These are phyloP conservation scores for Musa balbisiana DNA, from an alignment of 202 grass and related monocot species.

Conservation along the genomic window DNA sequence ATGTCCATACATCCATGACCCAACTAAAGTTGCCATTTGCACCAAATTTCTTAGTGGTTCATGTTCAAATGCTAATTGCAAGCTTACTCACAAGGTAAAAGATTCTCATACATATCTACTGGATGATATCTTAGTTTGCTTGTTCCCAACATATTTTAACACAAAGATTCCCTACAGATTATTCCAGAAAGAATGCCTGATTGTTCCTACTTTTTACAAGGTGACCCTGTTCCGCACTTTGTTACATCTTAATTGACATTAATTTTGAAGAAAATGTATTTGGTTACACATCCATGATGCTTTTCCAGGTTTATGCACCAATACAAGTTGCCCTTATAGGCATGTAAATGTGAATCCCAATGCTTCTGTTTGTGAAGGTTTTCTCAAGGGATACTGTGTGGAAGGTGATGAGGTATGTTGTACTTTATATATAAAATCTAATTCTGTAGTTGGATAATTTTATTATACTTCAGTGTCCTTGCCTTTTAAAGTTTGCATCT, in stretches of 20 bases:
- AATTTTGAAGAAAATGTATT: neutral
- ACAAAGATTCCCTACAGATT: constrained; percentile 48
- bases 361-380: constrained; percentile 66
- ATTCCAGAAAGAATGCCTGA: constrained; percentile 94
- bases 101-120: constrained; percentile 32
- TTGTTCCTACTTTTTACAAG: constrained; percentile 90
- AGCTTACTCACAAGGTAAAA: constrained; percentile 82
- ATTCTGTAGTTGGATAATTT: neutral
- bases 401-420: constrained; percentile 81
- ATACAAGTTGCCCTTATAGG: constrained; percentile 71
- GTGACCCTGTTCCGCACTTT: constrained; percentile 34
- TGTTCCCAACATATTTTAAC: constrained; percentile 12
- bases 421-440: neutral
- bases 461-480: neutral
- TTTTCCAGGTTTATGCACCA: constrained; percentile 69
- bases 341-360: constrained; percentile 73
- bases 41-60: constrained; percentile 87
- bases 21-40: constrained; percentile 86
- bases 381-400: constrained; percentile 82
- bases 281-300: neutral
- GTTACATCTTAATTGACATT: constrained; percentile 6
- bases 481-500: neutral
- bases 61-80: constrained; percentile 65
- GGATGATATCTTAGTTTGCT: constrained; percentile 19
- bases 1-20: constrained; percentile 77